These are phyloP conservation scores for Ophiosphaerella narmari DNA, from an alignment of 2,329 filamentous ascomycete genomes.

Conservation along the genomic window DNA sequence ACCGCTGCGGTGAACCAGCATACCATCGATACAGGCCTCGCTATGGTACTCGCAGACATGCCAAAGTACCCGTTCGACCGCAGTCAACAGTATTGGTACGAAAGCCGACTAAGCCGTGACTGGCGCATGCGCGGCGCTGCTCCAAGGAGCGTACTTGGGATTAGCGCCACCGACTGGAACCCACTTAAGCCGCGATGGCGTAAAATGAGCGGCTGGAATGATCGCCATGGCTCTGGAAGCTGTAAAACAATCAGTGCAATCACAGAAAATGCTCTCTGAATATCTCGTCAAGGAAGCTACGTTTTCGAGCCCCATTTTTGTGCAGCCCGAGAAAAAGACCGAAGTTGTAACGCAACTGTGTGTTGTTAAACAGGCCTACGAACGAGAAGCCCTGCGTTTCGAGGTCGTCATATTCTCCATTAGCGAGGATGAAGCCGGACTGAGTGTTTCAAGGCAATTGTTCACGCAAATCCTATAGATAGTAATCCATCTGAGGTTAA, in stretches of 20 bases:
- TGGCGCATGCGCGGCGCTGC: slow-evolving; percentile 1
- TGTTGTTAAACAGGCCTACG: slow-evolving; percentile 5
- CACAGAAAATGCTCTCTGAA: background rate
- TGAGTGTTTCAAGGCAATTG: background rate
- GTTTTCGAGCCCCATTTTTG: slow-evolving; percentile 7
- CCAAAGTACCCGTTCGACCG: slow-evolving; percentile 30
- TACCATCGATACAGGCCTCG: background rate
- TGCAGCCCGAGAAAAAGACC: background rate
- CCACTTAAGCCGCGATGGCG: slow-evolving; percentile 47
- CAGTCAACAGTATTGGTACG: slow-evolving; percentile 25
- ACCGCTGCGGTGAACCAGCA: slow-evolving; percentile 3
- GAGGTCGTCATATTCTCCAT: slow-evolving; percentile 6
- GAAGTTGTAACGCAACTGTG: background rate
- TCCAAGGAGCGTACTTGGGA: slow-evolving; percentile 15
- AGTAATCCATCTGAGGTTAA: background rate
- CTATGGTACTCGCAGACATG: background rate
- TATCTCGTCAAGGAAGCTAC: slow-evolving; percentile 9
- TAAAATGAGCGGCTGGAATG: slow-evolving; percentile 44
- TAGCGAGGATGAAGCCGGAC: slow-evolving; percentile 1
- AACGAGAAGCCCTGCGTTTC: slow-evolving; percentile 2
- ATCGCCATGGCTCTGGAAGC: slow-evolving; percentile 7
- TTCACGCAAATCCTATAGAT: background rate
- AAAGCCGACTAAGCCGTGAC: slow-evolving; percentile 13
- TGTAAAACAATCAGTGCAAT: background rate
- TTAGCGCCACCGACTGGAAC: slow-evolving; percentile 26